Evolutionary conservation across 441 rosid genomes (phyloP).

Genomic region (Gossypium schwendimanii): DNA sequence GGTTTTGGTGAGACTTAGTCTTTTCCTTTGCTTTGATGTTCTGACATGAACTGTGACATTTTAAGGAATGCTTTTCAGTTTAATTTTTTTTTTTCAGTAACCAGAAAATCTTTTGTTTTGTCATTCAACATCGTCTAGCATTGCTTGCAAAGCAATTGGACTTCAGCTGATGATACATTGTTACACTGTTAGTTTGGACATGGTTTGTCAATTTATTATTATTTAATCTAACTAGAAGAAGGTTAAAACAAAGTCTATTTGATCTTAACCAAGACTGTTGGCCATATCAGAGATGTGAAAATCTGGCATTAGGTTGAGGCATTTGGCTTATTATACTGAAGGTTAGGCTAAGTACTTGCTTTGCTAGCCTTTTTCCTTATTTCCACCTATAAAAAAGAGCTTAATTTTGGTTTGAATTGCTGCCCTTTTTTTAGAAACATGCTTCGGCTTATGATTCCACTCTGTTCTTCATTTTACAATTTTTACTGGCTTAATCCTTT

Average conservation of each 20-base stretch:
- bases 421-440: neutral
- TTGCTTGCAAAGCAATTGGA: neutral
- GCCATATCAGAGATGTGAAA: neutral
- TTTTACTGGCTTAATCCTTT: neutral
- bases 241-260: neutral
- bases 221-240: neutral
- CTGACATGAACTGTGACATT: constrained; percentile 3
- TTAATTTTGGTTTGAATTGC: neutral
- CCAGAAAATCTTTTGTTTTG: neutral
- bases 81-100: neutral
- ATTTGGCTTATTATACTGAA: neutral
- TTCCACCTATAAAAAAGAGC: neutral
- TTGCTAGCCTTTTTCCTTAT: constrained; percentile 1
- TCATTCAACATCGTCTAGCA: neutral
- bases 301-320: neutral
- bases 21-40: constrained; percentile 11
- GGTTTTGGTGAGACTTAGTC: constrained; percentile 55
- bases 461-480: neutral
- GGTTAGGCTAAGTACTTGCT: neutral
- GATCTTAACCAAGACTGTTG: neutral
- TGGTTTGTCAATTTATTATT: neutral
- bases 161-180: neutral
- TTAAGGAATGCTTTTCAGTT: neutral
- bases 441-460: neutral
- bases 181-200: neutral